Percentiles rank a stretch among this genome's conserved stretches.
These are phyloP conservation scores for Fusarium siculi DNA, from an alignment of 2,329 filamentous ascomycete genomes.

Conservation along the genomic window DNA sequence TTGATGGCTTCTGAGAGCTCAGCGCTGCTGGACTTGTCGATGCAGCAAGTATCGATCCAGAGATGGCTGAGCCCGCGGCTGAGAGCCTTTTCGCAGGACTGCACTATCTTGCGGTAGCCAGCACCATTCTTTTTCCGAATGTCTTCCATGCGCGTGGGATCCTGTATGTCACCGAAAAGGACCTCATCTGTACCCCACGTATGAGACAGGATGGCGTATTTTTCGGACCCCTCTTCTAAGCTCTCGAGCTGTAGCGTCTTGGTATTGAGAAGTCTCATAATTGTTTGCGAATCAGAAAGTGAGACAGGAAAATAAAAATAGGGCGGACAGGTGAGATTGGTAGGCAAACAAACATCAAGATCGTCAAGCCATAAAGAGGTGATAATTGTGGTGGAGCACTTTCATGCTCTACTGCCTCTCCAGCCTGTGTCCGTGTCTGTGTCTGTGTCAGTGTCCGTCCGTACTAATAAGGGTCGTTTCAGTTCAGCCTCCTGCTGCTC, in stretches of 20 bases:
- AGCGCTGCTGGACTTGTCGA: conserved; percentile 42
- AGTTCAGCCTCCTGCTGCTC: conserved; percentile 35
- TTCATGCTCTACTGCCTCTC: conserved; percentile 26
- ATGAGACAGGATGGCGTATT: conserved; percentile 44
- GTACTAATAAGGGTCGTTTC: neutral
- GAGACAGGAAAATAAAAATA: neutral
- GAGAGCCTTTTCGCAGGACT: conserved; percentile 38
- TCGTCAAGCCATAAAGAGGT: conserved; percentile 17
- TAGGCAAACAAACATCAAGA: neutral
- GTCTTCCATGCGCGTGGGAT: conserved; percentile 33
- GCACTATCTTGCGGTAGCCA: conserved; percentile 39
- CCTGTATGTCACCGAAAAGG: conserved; percentile 37
- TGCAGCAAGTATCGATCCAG: conserved; percentile 45
- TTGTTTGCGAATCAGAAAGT: conserved; percentile 10
- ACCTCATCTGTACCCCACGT: conserved; percentile 43
- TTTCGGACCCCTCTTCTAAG: conserved; percentile 26
- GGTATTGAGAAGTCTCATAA: conserved; percentile 44
- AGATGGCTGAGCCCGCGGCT: conserved; percentile 37
- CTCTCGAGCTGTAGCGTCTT: conserved; percentile 41
- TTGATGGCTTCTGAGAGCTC: conserved; percentile 43
- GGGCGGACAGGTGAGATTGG: neutral
- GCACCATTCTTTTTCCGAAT: conserved; percentile 31
- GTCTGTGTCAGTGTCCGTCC: neutral
- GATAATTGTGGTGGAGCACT: conserved; percentile 22
- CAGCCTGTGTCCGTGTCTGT: neutral